Evolutionary conservation across 768 basidiomycete genomes (phyloP), one percentile per base, ranked within the genome.

Genomic region (Mycena metata): DNA sequence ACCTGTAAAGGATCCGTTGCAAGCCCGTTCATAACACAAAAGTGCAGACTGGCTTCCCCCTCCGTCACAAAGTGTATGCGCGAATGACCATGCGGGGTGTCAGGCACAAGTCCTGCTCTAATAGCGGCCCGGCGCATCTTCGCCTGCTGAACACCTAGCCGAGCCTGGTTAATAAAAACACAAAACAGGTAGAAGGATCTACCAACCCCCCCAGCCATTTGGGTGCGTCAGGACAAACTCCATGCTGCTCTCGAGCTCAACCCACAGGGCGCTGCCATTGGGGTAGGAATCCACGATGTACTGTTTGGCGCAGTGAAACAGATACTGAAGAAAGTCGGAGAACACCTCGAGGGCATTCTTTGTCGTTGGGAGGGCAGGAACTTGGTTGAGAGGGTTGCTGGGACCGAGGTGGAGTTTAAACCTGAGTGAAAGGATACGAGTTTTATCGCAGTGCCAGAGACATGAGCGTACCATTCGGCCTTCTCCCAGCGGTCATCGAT

Each of bases 1-100:
- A 83, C 82, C 71, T 78, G 72, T 55, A 81, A 73, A 0, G 75
- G 76, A 13, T 84, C 81, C 5, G 76, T 79, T 1, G 83, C 80
- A 17, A 86, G 67, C 0, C 86, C 82, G 59, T 81, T 85, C 30
- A 81, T 76, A 21, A 89, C 79, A 62, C 88, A 89, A 71, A 83
- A 90, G 67, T 90, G 86, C 15, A 90, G 73, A 69, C 86, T 88
- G 0, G 89, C 89, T 70, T 90, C 89, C 0, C 89, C 89, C 69
- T 90, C 89, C 0, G 88, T 90, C 17, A 90, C 82, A 61, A 90
- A 85, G 1, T 83, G 83, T 0, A 90, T 72, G 0, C 87, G 83
- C 7, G 78, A 73, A 36, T 82, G 83, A 0, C 81, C 84, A 15
- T 77, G 77, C 2, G 73, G 62, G 0, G 76, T 80, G 56, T 84